Evolutionary conservation across 2,329 filamentous ascomycete species (phyloP).

Genomic region (Botrytis hyacinthi): DNA sequence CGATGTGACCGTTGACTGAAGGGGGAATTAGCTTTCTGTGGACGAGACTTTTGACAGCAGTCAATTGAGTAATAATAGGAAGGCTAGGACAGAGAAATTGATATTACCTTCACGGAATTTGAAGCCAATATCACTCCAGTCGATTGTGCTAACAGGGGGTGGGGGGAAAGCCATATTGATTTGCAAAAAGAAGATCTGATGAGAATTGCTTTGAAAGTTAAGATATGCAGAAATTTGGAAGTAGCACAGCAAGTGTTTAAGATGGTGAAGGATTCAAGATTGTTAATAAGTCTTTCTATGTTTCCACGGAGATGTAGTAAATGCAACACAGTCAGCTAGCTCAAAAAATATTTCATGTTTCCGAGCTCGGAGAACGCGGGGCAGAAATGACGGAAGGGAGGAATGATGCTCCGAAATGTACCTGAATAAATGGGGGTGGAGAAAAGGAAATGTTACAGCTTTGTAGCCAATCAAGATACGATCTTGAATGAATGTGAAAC

Average conservation of each 20-base stretch:
- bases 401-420: conserved; percentile 5
- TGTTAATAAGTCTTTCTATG: background rate
- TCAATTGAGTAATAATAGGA: background rate
- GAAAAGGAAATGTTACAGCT: background rate
- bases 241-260: background rate
- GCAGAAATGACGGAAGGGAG: conserved; percentile 12
- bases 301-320: background rate
- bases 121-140: conserved; percentile 94
- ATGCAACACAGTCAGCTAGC: conserved; percentile 6
- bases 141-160: conserved; percentile 73
- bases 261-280: background rate
- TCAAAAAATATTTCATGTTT: conserved; percentile 10
- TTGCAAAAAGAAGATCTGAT: conserved; percentile 8
- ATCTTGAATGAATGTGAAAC: background rate
- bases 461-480: background rate
- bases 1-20: conserved; percentile 88
- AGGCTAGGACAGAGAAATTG: background rate
- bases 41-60: background rate
- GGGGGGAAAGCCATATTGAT: conserved; percentile 63
- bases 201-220: background rate
- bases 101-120: conserved; percentile 77
- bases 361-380: conserved; percentile 21
- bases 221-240: background rate
- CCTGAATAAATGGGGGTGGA: background rate
- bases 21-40: conserved; percentile 1